phyloP scores from a whole-genome alignment of 768 basidiomycete species.

The Lentinus tigrinus region DNA sequence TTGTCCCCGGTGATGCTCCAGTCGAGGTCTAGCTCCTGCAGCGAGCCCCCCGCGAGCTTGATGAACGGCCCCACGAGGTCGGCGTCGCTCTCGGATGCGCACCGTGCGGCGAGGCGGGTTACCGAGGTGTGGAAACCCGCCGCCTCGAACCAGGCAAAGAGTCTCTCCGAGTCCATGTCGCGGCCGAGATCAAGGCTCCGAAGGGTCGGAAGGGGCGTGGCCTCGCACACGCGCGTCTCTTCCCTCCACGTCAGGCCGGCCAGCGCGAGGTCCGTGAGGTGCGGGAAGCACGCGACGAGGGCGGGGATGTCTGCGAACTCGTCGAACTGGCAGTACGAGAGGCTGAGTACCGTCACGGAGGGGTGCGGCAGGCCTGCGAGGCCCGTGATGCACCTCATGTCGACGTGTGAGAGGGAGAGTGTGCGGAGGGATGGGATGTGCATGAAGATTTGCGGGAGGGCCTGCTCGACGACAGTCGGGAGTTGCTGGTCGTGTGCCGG shows the following conservation, averaged over 20 bases:
- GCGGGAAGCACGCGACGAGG: conserved; percentile 24
- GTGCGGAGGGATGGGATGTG: conserved; percentile 11
- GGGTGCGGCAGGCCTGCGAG: conserved; percentile 2
- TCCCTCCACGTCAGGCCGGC: conserved; percentile 22
- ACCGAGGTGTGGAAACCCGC: conserved; percentile 16
- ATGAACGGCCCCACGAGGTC: conserved; percentile 21
- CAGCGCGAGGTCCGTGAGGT: conserved; percentile 18
- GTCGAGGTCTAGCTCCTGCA: conserved; percentile 25
- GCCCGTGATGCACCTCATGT: conserved; percentile 2
- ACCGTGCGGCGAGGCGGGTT: conserved; percentile 15
- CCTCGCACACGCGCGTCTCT: background rate
- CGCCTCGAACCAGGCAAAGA: conserved; percentile 24
- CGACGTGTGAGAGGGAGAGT: conserved; percentile 13
- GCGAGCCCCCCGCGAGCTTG: conserved; percentile 14
- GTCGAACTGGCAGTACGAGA: conserved; percentile 27
- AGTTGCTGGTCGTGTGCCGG: background rate
- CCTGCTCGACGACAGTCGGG: background rate
- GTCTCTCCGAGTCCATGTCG: conserved; percentile 14
- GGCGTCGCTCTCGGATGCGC: conserved; percentile 21
- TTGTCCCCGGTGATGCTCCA: conserved; percentile 22
- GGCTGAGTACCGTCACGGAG: conserved; percentile 18
- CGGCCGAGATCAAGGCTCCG: conserved; percentile 19
- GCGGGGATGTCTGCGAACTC: conserved; percentile 24
- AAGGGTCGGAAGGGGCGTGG: conserved; percentile 3
- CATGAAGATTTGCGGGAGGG: conserved; percentile 12